Percentiles rank a stretch among this genome's conserved stretches.
Evolutionary conservation across 2,329 filamentous ascomycete genomes (phyloP).

Genomic region (Fusarium oxysporum): DNA sequence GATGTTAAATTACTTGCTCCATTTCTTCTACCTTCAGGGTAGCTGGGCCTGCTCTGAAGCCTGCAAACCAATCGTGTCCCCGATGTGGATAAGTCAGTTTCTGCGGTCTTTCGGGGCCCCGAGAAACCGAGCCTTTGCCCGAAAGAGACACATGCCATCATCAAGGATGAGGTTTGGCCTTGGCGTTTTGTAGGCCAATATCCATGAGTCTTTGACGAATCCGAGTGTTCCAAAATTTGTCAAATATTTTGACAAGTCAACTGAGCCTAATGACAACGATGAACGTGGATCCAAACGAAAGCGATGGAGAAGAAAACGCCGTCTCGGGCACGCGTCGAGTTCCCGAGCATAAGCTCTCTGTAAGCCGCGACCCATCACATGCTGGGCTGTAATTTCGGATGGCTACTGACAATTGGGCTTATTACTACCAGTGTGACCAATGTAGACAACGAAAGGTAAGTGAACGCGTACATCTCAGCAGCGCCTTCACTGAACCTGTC

Average conservation of each 20-base stretch:
- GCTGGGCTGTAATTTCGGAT: not conserved
- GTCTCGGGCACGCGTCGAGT: not conserved
- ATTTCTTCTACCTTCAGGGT: not conserved
- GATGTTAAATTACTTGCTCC: not conserved
- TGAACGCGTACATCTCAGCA: rapidly evolving
- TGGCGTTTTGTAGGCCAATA: not conserved
- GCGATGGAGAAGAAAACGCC: not conserved
- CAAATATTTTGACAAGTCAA: not conserved
- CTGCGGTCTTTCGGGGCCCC: not conserved
- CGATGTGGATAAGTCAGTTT: not conserved
- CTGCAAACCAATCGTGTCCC: not conserved
- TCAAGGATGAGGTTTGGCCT: not conserved
- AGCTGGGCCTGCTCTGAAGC: not conserved
- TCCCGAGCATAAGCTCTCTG: conserved; percentile 15
- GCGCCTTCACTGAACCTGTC: not conserved
- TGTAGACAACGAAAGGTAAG: conserved; percentile 11
- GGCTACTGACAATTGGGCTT: not conserved
- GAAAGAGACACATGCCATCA: not conserved
- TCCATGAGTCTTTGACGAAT: not conserved
- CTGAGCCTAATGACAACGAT: not conserved
- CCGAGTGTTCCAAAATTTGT: not conserved
- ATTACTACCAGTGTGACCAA: not conserved
- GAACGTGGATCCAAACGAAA: not conserved
- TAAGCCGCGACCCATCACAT: not conserved
- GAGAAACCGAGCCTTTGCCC: not conserved